Evolutionary conservation across 306 rosid species (phyloP), one percentile per base, ranked within the genome.

Genomic region (Hippophae gyantsensis): DNA sequence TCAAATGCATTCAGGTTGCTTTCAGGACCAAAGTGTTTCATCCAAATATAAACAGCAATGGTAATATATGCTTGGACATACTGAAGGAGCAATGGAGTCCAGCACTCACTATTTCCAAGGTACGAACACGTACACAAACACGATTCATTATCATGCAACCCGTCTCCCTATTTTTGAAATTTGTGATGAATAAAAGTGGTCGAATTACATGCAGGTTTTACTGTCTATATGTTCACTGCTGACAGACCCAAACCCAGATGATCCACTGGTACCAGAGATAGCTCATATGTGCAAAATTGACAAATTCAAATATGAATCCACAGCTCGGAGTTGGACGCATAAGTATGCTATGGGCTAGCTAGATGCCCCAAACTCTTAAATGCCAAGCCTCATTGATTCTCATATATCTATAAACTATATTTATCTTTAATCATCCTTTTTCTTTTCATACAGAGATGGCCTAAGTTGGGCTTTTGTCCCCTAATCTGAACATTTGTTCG

Each of bases 61-160:
- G 97, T 54, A 90, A 85, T 67, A 90, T 90, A 18, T 90, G 95
- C 75, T 65, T 90, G 57, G 97, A 90, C 78, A 87, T 87, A 57
- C 94, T 90, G 61, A 90, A 90, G 75, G 97, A 90, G 60, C 97
- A 90, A 62, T 90, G 97, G 97, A 90, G 97, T 63, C 97, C 97
- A 13, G 96, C 97, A 54, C 96, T 90, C 60, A 90, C 97, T 71
- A 81, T 90, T 70, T 85, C 96, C 51, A 90, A 90, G 92, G 97
- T 89, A 62, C 10, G 48, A 63, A 50, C 23, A 58, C 64, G 32
- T n/a, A 95, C 86, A 62, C 10, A 43, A 63, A 50, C 23, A 58
- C 64, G 32, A 23, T 26, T 3, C 27, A 4, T 3, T n/a, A 47
- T 9, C 1, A 47, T 18, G 23, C 23, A 18, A 18, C 23, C 23